Base-by-base conservation (phyloP, 768 basidiomycete species). In the Rickenella mellea region DNA sequence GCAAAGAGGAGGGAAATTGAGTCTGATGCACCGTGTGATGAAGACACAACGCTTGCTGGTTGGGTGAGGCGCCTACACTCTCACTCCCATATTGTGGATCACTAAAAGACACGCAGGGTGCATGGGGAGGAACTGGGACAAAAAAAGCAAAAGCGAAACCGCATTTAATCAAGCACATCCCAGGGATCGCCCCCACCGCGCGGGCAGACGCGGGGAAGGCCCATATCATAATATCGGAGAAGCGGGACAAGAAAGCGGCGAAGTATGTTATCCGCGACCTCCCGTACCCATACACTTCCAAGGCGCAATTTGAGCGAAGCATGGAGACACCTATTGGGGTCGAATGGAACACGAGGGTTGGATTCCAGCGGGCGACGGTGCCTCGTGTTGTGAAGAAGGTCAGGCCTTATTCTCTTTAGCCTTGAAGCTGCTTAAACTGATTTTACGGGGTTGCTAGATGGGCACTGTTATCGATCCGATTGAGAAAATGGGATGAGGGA, bases 161-260 rank as follows among this genome's bases (percentile, higher is more conserved):
- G 20, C 71, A 83, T 45, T 72, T 83, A 42, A 73, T 93, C 58
- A 90, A 90, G 55, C 81, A 83, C 53, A 64, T 89, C 21, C 74
- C 87, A 0, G 93, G 94, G 12, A 68, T 97, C 49, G 79, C 83
- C 48, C 83, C 88, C 0, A 67, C 69, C 14, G 65, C 78, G 38
- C 87, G 96, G 32, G 81, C 83, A 11, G 96, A 99, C 60, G 82
- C 80, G 53, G 70, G 71, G 47, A 89, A 89, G 55, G 72, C 80
- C 9, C 83, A 96, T 57, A 76, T 98, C 55, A 96, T 99, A 66
- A 87, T 99, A 53, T 91, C 89, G 2, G 94, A 99, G 63, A 89
- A 84, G 62, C 80, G 81, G 45, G 94, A 98, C 66, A 90, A 89
- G 66, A 96, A 96, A 59, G 92, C 88, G 0, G 66, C 78, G 12